Evolutionary conservation across 192 early-diverging fungal species (phyloP).

Genomic region (Linnemannia hyalina): DNA sequence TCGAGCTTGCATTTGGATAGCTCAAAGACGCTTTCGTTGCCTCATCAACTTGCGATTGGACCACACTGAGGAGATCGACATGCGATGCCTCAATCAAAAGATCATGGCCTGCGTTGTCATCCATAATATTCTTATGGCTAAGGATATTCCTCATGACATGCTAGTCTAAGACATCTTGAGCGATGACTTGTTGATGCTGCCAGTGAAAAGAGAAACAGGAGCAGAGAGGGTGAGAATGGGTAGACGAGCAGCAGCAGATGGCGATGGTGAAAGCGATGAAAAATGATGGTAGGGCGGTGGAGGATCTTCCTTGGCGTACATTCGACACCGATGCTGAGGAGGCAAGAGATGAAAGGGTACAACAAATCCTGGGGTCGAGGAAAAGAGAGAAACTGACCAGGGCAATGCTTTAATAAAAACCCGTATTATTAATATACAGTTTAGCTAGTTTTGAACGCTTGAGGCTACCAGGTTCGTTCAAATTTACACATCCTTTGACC

Average conservation of each 20-base stretch:
- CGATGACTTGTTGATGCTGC: constrained; percentile 1
- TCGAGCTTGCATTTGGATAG: constrained; percentile 19
- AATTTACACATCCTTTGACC: too few species aligned
- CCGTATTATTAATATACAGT: too few species aligned
- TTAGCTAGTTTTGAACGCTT: too few species aligned
- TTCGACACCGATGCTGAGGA: background rate
- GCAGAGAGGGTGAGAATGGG: background rate
- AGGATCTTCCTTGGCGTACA: background rate
- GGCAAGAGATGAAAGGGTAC: constrained; percentile 10
- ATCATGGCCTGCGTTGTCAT: constrained; percentile 6
- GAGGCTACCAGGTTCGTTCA: too few species aligned
- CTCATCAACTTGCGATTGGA: background rate
- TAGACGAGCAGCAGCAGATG: background rate
- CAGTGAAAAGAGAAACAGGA: background rate
- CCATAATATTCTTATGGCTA: constrained; percentile 5
- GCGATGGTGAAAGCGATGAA: background rate
- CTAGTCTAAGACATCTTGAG: background rate
- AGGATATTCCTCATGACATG: background rate
- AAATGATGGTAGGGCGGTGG: too few species aligned
- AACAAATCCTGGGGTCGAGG: constrained; percentile 7
- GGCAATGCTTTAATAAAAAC: too few species aligned
- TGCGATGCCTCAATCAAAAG: background rate
- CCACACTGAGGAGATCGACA: background rate
- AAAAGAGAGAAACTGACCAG: background rate
- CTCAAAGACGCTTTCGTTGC: constrained; percentile 5